Evolutionary conservation across 2,329 filamentous ascomycete genomes (phyloP), one percentile per base, ranked within the genome.

Genomic region (Epichloe aotearoae): DNA sequence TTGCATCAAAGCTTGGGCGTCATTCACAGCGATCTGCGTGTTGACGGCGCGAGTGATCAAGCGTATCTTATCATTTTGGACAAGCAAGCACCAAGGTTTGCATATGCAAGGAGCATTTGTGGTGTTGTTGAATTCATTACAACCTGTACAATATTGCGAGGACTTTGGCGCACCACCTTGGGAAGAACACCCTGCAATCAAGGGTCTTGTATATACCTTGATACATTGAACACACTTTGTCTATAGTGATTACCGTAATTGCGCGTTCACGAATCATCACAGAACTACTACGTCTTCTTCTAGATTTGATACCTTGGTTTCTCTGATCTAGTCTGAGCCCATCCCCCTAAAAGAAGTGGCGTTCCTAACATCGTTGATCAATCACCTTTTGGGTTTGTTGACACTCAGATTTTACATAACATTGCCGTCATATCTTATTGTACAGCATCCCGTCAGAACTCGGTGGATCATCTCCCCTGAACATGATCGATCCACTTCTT

Each of bases 401-500:
- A 30, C 10, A 30, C 30, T 30, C 30, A 30, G 30, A 11, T 30
- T 30, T 30, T 10, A 11, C 3, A 30, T 11, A 30, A 30, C 30
- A 30, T 30, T 30, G 10, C 10, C 30, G 3, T 30, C 26, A 30
- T 30, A 30, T 30, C 26, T 30, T 30, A 30, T 30, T 30, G 26
- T 30, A 30, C 26, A 30, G 8, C 26, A 30, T 30, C 26, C 26
- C 26, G 26, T 30, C 26, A 30, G 26, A 30, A 30, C 8, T 30
- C 26, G 8, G 30, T 30, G 4, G 2, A n/a, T 30, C 36, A 20
- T 10, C 10, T 5, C 17, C 12, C 17, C n/a, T 47, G 34, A 10
- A 51, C 20, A 36, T 36, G 40, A 43, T 48, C 45, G 33, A 48
- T 44, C 39, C 41, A 52, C 7, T 46, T 49, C 36, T 30, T 20